Percentiles rank a stretch among this genome's conserved stretches.
phyloP scores from a whole-genome alignment of 495 filamentous ascomycete genomes.

The Aspergillus bridgeri region DNA sequence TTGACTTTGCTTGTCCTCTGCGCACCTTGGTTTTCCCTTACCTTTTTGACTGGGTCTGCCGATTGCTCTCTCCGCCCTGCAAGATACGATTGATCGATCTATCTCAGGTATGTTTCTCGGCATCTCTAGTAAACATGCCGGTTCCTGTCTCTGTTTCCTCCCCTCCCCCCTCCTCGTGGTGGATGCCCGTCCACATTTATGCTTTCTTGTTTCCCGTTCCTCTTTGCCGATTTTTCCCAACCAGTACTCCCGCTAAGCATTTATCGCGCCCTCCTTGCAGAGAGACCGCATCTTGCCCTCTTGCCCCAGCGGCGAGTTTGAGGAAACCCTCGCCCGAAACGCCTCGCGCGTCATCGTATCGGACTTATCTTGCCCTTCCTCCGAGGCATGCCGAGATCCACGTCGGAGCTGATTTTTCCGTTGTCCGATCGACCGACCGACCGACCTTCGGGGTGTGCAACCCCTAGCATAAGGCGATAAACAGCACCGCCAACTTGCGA shows the following conservation, averaged over 20 bases:
- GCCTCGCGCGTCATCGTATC: conserved; percentile 6
- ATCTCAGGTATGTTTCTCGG: not conserved
- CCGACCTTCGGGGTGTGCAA: not conserved
- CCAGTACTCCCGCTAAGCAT: not conserved
- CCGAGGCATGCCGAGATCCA: conserved; percentile 14
- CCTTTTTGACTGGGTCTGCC: not conserved
- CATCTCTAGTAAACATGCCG: not conserved
- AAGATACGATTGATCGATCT: not conserved
- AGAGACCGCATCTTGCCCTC: not conserved
- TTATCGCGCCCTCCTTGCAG: not conserved
- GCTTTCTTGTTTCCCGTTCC: not conserved
- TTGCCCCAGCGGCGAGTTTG: not conserved
- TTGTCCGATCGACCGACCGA: conserved; percentile 8
- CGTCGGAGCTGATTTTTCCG: conserved; percentile 1
- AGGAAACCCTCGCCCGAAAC: not conserved
- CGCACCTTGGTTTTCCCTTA: conserved; percentile 16
- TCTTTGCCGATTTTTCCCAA: not conserved
- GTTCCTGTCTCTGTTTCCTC: not conserved
- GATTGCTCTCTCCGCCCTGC: not conserved
- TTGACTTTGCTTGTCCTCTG: conserved; percentile 22
- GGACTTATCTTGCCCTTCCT: conserved; percentile 2
- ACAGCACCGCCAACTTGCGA: not conserved
- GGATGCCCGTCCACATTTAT: not conserved
- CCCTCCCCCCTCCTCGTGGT: not conserved
- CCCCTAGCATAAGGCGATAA: not conserved